Base-by-base conservation (phyloP, 2,329 filamentous ascomycete genomes). In the Biscogniauxia mediterranea region DNA sequence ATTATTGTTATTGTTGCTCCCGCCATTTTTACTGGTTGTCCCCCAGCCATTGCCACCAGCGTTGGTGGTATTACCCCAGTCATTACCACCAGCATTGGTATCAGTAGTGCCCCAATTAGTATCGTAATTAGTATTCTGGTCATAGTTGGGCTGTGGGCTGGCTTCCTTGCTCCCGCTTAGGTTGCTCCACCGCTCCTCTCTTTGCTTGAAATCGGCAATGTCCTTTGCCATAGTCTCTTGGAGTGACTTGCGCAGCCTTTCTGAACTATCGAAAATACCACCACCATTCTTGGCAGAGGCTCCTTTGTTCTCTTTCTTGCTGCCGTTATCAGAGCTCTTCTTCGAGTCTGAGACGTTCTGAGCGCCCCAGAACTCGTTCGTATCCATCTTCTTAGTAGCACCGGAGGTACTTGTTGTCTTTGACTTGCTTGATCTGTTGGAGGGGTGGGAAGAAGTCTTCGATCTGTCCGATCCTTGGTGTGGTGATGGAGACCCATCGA, bases 331-430 rank as follows among this genome's bases (percentile, higher is more conserved):
- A 60, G 60, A 38, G 17, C 21, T 20, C 17, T 60, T 64, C 46
- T 58, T 63, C 20, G 62, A 62, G 54, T 51, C 64, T 42, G 61
- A 54, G 60, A 28, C 62, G 63, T 58, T 58, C 62, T 69, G 66
- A 69, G 63, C 64, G 52, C 59, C 66, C 60, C 57, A 19, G 21
- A 56, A 6, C 55, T 56, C 52, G 17, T 25, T 46, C 25, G 26
- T 51, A 21, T 15, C n/a, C 38, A 46, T 20, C 38, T 28, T 19
- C 55, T 49, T 23, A 17, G 50, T 52, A 52, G 50, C 19, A 17
- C 50, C 50, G 4, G 50, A 21, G 15, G 50, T 25, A 17, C 50
- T 52, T 25, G 55, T 2, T 21, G n/a, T 38, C 38, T 57, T 61
- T 50, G 54, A n/a, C 23, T 28, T 23, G 49, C 28, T 54, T 52